Conservation (phyloP, 768 basidiomycete species). For the Rhodotorula sphaerocarpa region DNA sequence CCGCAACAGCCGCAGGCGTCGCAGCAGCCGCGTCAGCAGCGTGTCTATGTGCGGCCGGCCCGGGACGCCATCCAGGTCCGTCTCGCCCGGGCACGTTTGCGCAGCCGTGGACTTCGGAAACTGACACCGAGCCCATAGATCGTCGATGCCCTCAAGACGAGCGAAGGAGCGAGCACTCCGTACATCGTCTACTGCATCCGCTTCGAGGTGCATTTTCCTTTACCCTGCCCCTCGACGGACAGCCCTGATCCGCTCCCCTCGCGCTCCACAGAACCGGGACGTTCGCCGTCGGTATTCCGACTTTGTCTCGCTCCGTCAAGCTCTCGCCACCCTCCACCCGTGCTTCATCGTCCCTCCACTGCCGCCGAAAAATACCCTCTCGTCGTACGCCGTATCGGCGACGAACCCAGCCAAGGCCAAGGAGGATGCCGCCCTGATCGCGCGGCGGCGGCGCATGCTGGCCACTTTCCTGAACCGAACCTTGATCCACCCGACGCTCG, state of each 20-base stretch:
- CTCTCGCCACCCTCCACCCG: slow-evolving; percentile 79
- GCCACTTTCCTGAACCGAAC: slow-evolving; percentile 89
- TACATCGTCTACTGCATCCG: slow-evolving; percentile 92
- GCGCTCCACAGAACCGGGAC: slow-evolving; percentile 56
- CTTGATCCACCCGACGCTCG: slow-evolving; percentile 83
- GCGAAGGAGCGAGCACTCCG: slow-evolving; percentile 71
- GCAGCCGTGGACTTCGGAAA: too few species aligned
- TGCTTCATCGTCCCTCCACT: slow-evolving; percentile 96
- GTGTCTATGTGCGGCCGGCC: slow-evolving; percentile 2
- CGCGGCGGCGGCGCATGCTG: slow-evolving; percentile 83
- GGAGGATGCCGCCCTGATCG: slow-evolving; percentile 86
- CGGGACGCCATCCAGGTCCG: slow-evolving; percentile 26
- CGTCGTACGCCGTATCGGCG: slow-evolving; percentile 95
- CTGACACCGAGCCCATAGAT: too few species aligned
- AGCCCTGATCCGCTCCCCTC: not conserved
- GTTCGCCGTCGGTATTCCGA: slow-evolving; percentile 90
- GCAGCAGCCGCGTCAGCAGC: slow-evolving; percentile 2
- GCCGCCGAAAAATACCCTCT: slow-evolving; percentile 87
- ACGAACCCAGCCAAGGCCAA: slow-evolving; percentile 65
- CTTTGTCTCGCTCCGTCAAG: slow-evolving; percentile 83
- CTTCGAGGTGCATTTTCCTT: slow-evolving; percentile 54
- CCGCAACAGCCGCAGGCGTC: too few species aligned
- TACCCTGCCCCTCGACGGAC: not conserved
- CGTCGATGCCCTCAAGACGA: slow-evolving; percentile 89
- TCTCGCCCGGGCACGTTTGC: not conserved